Evolutionary conservation across 2,329 filamentous ascomycete genomes (phyloP).

Genomic region (Raffaelea arxii): DNA sequence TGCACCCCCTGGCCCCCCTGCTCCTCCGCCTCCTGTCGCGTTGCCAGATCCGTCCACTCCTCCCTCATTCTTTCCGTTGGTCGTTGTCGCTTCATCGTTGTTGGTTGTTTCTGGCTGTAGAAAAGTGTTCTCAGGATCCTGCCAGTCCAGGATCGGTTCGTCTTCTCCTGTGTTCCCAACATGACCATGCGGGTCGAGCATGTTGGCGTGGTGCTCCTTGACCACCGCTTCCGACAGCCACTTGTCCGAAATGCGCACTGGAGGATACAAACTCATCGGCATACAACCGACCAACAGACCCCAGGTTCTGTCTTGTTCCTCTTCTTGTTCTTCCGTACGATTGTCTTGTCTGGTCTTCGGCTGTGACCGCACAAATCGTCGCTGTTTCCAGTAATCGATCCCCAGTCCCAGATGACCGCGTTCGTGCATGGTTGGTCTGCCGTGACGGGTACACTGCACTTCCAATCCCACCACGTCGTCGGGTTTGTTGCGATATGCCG

Average conservation of each 20-base stretch:
- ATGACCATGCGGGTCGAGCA: constrained; percentile 21
- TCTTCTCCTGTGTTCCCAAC: constrained; percentile 17
- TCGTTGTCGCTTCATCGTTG: not conserved
- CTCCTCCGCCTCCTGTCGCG: too few species aligned
- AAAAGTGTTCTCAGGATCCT: constrained; percentile 52
- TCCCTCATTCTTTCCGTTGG: not conserved
- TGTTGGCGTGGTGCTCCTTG: constrained; percentile 44
- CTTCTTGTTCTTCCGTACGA: not conserved
- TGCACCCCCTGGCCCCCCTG: too few species aligned
- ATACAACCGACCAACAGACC: constrained; percentile 59
- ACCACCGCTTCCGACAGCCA: constrained; percentile 65
- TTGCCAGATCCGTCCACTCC: too few species aligned
- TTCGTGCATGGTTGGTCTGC: constrained; percentile 61
- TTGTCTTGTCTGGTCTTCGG: too few species aligned
- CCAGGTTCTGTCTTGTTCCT: constrained; percentile 43
- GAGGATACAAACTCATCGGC: constrained; percentile 37
- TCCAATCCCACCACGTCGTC: constrained; percentile 42
- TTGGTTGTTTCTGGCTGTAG: not conserved
- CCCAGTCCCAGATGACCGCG: constrained; percentile 57
- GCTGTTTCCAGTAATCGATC: constrained; percentile 69
- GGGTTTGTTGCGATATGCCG: constrained; percentile 31
- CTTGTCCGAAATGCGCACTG: constrained; percentile 60
- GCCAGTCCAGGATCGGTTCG: constrained; percentile 51
- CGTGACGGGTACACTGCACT: constrained; percentile 61
- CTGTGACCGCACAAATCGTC: constrained; percentile 34